Conservation (phyloP, 495 filamentous ascomycete species). For the Immersiella caudata region DNA sequence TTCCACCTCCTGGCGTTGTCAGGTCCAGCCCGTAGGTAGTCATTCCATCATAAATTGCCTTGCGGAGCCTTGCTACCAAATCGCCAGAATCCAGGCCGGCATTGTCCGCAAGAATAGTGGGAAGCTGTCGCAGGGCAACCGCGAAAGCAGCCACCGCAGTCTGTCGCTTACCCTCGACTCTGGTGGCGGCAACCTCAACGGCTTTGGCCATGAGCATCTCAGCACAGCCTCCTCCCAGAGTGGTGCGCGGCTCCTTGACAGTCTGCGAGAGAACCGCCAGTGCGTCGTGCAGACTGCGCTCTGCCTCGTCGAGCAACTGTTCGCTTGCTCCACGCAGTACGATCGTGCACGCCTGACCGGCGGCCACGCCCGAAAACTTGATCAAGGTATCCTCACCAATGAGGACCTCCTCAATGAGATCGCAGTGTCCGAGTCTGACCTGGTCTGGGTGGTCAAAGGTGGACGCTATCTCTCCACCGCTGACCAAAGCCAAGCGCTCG, state of each 20-base stretch:
- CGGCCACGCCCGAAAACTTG: constrained; percentile 94
- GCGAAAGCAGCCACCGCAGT: constrained; percentile 90
- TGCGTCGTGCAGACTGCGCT: constrained; percentile 94
- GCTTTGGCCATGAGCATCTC: constrained; percentile 99
- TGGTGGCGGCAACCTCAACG: constrained; percentile 90
- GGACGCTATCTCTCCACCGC: constrained; percentile 94
- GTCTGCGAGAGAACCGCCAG: constrained; percentile 97
- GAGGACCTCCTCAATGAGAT: constrained; percentile 95
- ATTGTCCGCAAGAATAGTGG: constrained; percentile 96
- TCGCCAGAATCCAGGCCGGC: constrained; percentile 95
- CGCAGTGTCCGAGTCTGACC: constrained; percentile 93
- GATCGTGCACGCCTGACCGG: constrained; percentile 93
- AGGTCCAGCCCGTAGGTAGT: constrained; percentile 89
- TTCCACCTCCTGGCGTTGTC: constrained; percentile 85
- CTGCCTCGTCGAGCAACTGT: constrained; percentile 94
- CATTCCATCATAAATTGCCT: constrained; percentile 92
- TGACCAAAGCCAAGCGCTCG: constrained; percentile 91
- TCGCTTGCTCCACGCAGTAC: constrained; percentile 95
- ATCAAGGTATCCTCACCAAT: constrained; percentile 97
- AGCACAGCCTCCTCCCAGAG: constrained; percentile 91
- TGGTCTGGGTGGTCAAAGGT: constrained; percentile 98
- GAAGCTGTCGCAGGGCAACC: constrained; percentile 84
- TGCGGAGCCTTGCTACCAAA: constrained; percentile 85
- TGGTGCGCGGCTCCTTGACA: constrained; percentile 89
- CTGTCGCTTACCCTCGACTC: constrained; percentile 95